phyloP scores from a whole-genome alignment of 352 stramenopile genomes.

The Phytophthora agathidicida region DNA sequence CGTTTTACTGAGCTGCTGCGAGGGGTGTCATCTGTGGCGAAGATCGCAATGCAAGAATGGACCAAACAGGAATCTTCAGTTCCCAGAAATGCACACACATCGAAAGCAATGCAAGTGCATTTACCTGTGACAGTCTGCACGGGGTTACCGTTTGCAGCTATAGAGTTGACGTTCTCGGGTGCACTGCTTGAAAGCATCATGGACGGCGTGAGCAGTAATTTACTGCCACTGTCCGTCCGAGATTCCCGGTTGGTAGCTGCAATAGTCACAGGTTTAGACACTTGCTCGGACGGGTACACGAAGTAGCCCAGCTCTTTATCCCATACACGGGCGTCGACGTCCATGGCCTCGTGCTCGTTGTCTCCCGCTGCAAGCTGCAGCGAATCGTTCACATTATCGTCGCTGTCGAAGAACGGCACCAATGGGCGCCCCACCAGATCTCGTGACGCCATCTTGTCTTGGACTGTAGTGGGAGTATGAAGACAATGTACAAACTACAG shows the following conservation, averaged over 20 bases:
- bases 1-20: conserved; percentile 63
- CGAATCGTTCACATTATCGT: conserved; percentile 79
- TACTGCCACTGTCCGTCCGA: conserved; percentile 35
- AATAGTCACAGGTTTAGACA: conserved; percentile 17
- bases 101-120: conserved; percentile 16
- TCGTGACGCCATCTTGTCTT: conserved; percentile 35
- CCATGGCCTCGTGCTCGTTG: conserved; percentile 57
- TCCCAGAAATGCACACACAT: conserved; percentile 8
- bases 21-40: conserved; percentile 23
- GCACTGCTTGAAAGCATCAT: conserved; percentile 81
- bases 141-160: conserved; percentile 21
- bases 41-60: conserved; percentile 19
- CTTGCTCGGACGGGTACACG: conserved; percentile 69
- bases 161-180: conserved; percentile 42
- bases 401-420: conserved; percentile 76
- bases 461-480: conserved; percentile 8
- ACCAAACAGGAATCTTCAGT: conserved; percentile 19
- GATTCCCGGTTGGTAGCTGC: conserved; percentile 17
- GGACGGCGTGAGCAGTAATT: conserved; percentile 64
- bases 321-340: conserved; percentile 86
- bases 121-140: conserved; percentile 29
- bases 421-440: conserved; percentile 71
- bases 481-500: conserved; percentile 28
- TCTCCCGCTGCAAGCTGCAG: conserved; percentile 46
- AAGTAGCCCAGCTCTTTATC: conserved; percentile 86